Percentiles rank a stretch among this genome's conserved stretches.
These are phyloP conservation scores for Berkeleyomyces rouxiae DNA, from an alignment of 2,329 filamentous ascomycete species.

Conservation along the genomic window DNA sequence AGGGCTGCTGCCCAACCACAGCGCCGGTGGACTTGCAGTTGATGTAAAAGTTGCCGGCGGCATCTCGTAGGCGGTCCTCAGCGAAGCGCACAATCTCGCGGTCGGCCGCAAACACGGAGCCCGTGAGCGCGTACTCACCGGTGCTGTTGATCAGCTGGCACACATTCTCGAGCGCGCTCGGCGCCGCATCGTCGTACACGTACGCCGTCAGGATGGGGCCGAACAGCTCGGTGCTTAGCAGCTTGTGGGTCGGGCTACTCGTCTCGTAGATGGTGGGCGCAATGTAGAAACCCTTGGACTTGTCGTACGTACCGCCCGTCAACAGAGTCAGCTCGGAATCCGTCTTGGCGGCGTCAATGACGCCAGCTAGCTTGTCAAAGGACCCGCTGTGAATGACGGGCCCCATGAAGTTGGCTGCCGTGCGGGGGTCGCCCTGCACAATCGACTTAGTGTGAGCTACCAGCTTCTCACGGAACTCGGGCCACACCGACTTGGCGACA, in stretches of 20 bases:
- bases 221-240: slow-evolving; percentile 67
- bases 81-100: slow-evolving; percentile 47
- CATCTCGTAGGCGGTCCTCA: slow-evolving; percentile 53
- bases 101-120: slow-evolving; percentile 58
- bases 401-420: slow-evolving; percentile 67
- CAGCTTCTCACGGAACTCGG: slow-evolving; percentile 51
- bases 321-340: slow-evolving; percentile 58
- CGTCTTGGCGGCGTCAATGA: slow-evolving; percentile 64
- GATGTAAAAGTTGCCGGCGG: slow-evolving; percentile 72
- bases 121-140: slow-evolving; percentile 63
- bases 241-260: slow-evolving; percentile 53
- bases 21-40: slow-evolving; percentile 69
- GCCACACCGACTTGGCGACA: slow-evolving; percentile 58
- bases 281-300: slow-evolving; percentile 65
- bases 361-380: slow-evolving; percentile 62
- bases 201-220: slow-evolving; percentile 60
- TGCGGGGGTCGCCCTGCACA: slow-evolving; percentile 49
- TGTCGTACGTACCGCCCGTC: slow-evolving; percentile 61
- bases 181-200: slow-evolving; percentile 55
- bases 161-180: slow-evolving; percentile 37
- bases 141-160: slow-evolving; percentile 53
- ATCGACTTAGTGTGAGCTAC: slow-evolving; percentile 52
- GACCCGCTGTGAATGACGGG: slow-evolving; percentile 71
- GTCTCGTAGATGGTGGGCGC: slow-evolving; percentile 70
- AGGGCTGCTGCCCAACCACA: slow-evolving; percentile 57